Conservation (phyloP, 225 moss, liverwort and hornwort species). For the Takakia lepidozioides region DNA sequence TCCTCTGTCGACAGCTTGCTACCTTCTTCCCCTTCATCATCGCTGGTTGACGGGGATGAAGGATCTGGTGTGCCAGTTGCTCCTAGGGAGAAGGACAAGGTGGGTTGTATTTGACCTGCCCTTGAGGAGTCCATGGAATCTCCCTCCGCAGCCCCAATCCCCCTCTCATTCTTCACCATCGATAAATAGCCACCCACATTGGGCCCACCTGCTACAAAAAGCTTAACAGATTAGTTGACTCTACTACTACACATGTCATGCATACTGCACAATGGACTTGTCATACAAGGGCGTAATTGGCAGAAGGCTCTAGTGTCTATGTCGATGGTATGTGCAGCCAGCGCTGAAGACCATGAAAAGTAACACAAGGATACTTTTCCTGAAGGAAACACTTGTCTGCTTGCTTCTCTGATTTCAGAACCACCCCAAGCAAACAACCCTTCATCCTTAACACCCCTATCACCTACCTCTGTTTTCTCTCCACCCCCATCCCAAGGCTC, state of each 20-base stretch:
- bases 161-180: slow-evolving; percentile 44
- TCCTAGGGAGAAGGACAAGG: slow-evolving; percentile 22
- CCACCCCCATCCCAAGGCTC: neutral
- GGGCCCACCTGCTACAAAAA: slow-evolving; percentile 12
- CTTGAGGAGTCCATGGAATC: slow-evolving; percentile 56
- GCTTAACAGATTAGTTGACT: no score
- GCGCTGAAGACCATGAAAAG: no score
- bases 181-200: slow-evolving; percentile 25
- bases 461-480: neutral
- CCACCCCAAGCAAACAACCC: neutral
- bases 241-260: neutral
- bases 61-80: slow-evolving; percentile 33
- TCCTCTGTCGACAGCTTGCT: slow-evolving; percentile 75
- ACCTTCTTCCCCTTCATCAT: slow-evolving; percentile 61
- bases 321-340: no score
- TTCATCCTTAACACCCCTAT: slow-evolving; percentile 2
- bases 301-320: no score
- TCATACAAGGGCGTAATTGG: no score
- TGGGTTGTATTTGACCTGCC: slow-evolving; percentile 11
- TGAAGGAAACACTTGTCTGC: neutral
- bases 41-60: slow-evolving; percentile 62
- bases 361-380: no score
- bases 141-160: slow-evolving; percentile 40
- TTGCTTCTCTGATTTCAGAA: neutral
- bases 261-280: no score